A percentile compares a stretch with the other conserved stretches of the same genome.
phyloP scores from a whole-genome alignment of 163 green algal species.

The Scenedesmus sp. region DNA sequence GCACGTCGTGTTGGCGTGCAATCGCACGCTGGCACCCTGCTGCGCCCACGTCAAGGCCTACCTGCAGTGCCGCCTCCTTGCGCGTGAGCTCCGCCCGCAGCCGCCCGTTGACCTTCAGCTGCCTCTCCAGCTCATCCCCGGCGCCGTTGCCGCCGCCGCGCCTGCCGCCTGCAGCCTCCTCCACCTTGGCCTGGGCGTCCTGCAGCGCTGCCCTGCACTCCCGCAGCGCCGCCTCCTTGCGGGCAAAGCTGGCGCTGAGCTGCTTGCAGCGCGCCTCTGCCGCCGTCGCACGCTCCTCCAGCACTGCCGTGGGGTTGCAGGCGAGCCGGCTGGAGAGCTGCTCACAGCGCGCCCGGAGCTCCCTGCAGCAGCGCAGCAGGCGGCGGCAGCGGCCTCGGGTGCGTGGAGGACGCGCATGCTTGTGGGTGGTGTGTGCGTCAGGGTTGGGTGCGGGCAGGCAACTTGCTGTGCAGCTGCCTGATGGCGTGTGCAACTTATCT shows the following conservation, averaged over 20 bases:
- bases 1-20: too few species aligned
- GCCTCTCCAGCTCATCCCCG: neutral
- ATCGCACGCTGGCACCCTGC: too few species aligned
- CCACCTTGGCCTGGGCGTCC: neutral
- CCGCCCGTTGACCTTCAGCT: conserved; percentile 9
- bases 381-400: too few species aligned
- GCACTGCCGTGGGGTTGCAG: neutral
- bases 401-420: too few species aligned
- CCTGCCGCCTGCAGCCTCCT: conserved; percentile 8
- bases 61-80: conserved; percentile 56
- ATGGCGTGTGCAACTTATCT: too few species aligned
- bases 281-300: conserved; percentile 20
- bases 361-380: conserved; percentile 33
- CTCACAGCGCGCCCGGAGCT: conserved; percentile 44
- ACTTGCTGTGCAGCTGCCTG: too few species aligned
- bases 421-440: too few species aligned
- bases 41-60: neutral
- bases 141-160: neutral
- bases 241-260: conserved; percentile 49
- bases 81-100: conserved; percentile 58
- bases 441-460: too few species aligned
- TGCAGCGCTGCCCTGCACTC: conserved; percentile 49
- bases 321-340: conserved; percentile 30
- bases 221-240: conserved; percentile 61
- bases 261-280: conserved; percentile 52